Evolutionary conservation across 164 flowering plant species (phyloP), one percentile per base, ranked within the genome.

Genomic region (Tinospora cordifolia): DNA sequence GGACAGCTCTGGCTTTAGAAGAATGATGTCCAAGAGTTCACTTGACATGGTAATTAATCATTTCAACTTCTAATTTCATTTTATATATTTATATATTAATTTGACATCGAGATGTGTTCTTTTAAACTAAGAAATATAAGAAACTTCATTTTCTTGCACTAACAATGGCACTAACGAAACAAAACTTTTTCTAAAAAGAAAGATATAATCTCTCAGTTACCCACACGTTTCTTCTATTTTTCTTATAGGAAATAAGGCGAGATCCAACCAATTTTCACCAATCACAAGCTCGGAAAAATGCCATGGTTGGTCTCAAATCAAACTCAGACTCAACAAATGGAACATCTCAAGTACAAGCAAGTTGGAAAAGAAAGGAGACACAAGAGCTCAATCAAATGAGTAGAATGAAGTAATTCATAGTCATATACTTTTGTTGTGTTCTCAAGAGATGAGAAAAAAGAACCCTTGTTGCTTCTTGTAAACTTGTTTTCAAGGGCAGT

Each of bases 1-100:
- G 15, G 80, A 75, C 41, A 67, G 49, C 30, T 65, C 80, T 15
- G 83, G 80, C 36, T 79, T 73, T 62, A 79, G 83, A 40, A 73
- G 75, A 68, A 51, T 69, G 67, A 73, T 74, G 76, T 65, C 80
- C 15, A 79, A 71, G 78, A 72, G 67, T 66, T 75, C 82, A 30
- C 26, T 78, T 40, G 79, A 78, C 34, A 72, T 72, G 80, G 84
- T 84, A 80, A 47, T 51, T 2, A 2, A 51, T 54, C 63, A 62
- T 14, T 69, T 30, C 22, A 22, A 2, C 13, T 30, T 12, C 36
- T 4, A 30, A 30, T 30, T 30, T 30, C 36, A 1, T 4, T 30
- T 30, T 4, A 30, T 4, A 4, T 30, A 4, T 30, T 30, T 30
- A 30, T 30, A 30, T 30, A 30, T 30, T 30, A 30, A 4, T 30